These are phyloP conservation scores for Hyphodiscus sp. DNA, from an alignment of 2,329 filamentous ascomycete species.

Conservation along the genomic window DNA sequence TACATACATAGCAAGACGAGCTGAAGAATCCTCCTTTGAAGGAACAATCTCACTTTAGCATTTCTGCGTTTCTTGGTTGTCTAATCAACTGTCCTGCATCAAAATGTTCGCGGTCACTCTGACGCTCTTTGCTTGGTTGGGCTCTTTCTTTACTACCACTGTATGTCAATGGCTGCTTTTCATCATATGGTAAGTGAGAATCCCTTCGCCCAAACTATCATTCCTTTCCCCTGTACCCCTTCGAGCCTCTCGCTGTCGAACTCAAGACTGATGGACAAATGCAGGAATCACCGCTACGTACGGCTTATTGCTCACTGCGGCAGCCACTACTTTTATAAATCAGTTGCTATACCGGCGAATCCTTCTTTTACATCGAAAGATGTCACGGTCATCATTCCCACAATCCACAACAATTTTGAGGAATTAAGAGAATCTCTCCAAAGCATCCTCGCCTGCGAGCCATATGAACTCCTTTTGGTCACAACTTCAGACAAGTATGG, in stretches of 20 bases:
- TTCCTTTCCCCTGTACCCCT: no score
- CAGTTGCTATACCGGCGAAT: slow-evolving; percentile 73
- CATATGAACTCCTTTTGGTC: slow-evolving; percentile 72
- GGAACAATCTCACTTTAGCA: not conserved
- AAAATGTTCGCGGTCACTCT: not conserved
- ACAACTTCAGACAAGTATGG: slow-evolving; percentile 76
- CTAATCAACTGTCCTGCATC: not conserved
- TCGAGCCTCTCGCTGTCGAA: not conserved
- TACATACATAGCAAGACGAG: not conserved
- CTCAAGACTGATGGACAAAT: not conserved
- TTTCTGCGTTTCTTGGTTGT: not conserved
- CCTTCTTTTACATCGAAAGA: slow-evolving; percentile 64
- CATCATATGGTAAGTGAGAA: slow-evolving; percentile 13
- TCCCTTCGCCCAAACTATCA: no score
- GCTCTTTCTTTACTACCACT: no score
- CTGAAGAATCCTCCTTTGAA: not conserved
- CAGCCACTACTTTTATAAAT: slow-evolving; percentile 82
- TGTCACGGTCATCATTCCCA: slow-evolving; percentile 91
- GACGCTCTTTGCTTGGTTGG: not conserved
- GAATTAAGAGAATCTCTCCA: slow-evolving; percentile 76
- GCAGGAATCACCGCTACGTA: slow-evolving; percentile 79
- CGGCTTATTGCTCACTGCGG: slow-evolving; percentile 79
- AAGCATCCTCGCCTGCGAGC: slow-evolving; percentile 65
- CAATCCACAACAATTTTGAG: slow-evolving; percentile 80
- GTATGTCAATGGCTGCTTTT: slow-evolving; percentile 3